Conservation (phyloP, 2,329 filamentous ascomycete genomes). For the Tolypocladium sp. region DNA sequence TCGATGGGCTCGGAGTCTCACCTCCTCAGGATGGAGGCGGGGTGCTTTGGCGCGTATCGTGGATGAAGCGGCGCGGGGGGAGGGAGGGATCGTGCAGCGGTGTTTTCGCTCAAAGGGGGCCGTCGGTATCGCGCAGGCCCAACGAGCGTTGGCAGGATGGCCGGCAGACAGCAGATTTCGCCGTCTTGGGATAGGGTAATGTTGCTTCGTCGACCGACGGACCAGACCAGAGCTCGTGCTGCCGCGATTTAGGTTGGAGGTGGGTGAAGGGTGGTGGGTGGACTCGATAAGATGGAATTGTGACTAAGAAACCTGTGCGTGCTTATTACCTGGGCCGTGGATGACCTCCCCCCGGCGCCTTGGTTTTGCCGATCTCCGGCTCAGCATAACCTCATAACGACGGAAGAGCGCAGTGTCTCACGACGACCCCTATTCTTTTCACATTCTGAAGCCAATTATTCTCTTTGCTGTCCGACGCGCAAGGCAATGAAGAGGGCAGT, state of each 20-base stretch:
- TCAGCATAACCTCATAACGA: neutral
- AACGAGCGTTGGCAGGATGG: neutral
- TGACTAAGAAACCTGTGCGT: neutral
- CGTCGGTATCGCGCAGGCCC: neutral
- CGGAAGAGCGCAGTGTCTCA: neutral
- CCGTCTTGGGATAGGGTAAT: neutral
- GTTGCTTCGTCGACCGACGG: neutral
- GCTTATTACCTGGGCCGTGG: neutral
- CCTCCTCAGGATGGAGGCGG: neutral
- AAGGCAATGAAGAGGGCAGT: conserved; percentile 2
- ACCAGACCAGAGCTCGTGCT: neutral
- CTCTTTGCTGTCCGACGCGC: neutral
- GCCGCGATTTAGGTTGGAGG: neutral
- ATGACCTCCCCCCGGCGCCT: conserved; percentile 5
- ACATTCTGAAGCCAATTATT: neutral
- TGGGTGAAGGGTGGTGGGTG: neutral
- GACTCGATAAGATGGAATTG: neutral
- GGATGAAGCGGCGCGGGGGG: neutral
- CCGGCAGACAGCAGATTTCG: neutral
- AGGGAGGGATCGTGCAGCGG: neutral
- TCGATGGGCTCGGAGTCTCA: neutral
- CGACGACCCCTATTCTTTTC: neutral
- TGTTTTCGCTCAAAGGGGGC: neutral
- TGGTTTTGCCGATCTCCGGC: conserved; percentile 15
- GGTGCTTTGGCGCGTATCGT: neutral